phyloP scores from a whole-genome alignment of 208 protist species.

The Histomonas meleagridis region DNA sequence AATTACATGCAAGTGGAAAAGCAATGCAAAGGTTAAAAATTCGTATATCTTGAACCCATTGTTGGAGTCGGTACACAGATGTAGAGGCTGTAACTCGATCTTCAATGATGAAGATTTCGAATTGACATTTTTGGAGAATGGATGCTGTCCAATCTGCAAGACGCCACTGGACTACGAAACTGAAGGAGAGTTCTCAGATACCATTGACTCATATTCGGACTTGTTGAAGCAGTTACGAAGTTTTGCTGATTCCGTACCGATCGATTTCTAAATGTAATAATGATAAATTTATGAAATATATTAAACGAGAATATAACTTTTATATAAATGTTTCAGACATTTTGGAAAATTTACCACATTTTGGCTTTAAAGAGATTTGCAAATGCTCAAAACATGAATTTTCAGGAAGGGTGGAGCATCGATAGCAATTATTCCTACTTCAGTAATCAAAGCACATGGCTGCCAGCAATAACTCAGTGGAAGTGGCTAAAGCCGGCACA shows the following conservation, averaged over 20 bases:
- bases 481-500: too few species aligned
- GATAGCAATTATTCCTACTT: too few species aligned
- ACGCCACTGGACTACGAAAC: background rate
- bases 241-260: background rate
- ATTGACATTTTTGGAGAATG: slow-evolving; percentile 11
- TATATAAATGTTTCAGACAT: too few species aligned
- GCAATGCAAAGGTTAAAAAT: background rate
- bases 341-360: too few species aligned
- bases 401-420: too few species aligned
- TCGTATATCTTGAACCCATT: slow-evolving; percentile 7
- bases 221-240: background rate
- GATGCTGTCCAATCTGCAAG: slow-evolving; percentile 3
- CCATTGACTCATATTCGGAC: slow-evolving; percentile 1
- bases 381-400: too few species aligned
- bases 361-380: too few species aligned
- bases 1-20: slow-evolving; percentile 15
- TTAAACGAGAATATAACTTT: too few species aligned
- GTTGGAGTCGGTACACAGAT: background rate
- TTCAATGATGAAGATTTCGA: slow-evolving; percentile 22
- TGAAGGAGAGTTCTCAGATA: slow-evolving; percentile 31
- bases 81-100: slow-evolving; percentile 13
- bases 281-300: too few species aligned
- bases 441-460: too few species aligned
- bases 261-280: background rate
- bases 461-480: too few species aligned